Base-by-base conservation (phyloP, 2,329 filamentous ascomycete species). In the Geosmithia morbida region DNA sequence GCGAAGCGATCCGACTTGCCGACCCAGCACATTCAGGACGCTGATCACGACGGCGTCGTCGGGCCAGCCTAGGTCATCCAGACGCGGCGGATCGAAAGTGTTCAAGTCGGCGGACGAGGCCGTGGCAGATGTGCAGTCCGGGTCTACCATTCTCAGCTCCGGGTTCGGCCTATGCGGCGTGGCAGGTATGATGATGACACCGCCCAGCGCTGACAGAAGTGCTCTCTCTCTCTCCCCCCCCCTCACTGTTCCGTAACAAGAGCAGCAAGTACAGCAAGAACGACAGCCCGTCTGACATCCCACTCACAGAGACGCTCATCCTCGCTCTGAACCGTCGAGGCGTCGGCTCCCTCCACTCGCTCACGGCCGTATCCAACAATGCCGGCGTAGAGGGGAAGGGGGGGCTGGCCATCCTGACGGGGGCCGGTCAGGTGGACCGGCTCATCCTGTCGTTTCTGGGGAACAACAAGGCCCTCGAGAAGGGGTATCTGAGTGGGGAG, bases 141-240 rank as follows among this genome's bases (percentile, higher is more conserved):
- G 84, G 48, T 80, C 78, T 11, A 84, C 77, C 0, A 69, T 90
- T 37, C 68, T 90, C 48, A 87, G 84, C 58, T 81, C 85, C 16
- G 86, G 85, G 1, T 90, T 90, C 60, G 86, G 86, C n/a, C 73
- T 90, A 13, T 89, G 83, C 54, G 85, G 85, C 53, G 82, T 88
- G 17, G 78, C 81, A 48, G 77, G 77, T 79, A 65, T 48, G 67
- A 56, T 45, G 7, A 13, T 44, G n/a, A n/a, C 18, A 42, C 11
- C 40, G 17, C 29, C 6, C 29, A 7, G 29, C 6, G 11, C 11
- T 30, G 29, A 30, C n/a, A n/a, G n/a, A n/a, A n/a, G n/a, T n/a
- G n/a, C n/a, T n/a, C n/a, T n/a, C n/a, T n/a, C n/a, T n/a, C n/a
- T n/a, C n/a, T n/a, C n/a, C n/a, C n/a, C n/a, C n/a, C n/a, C n/a